These are phyloP conservation scores for Candolleomyces efflorescens DNA, from an alignment of 768 basidiomycete genomes.

Conservation along the genomic window DNA sequence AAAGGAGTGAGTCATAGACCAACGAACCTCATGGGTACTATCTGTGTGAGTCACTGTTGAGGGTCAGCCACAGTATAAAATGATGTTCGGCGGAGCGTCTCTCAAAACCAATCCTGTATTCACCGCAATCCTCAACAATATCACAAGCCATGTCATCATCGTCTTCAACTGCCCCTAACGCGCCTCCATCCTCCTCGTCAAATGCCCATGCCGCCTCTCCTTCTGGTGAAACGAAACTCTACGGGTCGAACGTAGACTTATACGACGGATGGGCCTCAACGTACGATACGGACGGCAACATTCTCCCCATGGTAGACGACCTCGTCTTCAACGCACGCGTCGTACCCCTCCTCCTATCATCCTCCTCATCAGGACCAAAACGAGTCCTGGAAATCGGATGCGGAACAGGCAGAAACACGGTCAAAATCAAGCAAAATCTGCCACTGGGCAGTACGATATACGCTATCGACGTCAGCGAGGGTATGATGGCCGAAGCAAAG, in stretches of 20 bases:
- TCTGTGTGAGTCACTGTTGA: too few relatives aligned
- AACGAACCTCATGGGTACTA: too few relatives aligned
- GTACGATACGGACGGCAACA: slow-evolving; percentile 9
- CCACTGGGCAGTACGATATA: slow-evolving; percentile 3
- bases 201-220: too few relatives aligned
- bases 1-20: too few relatives aligned
- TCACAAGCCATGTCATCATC: background rate
- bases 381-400: slow-evolving; percentile 6
- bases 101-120: too few relatives aligned
- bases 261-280: slow-evolving; percentile 7
- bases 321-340: slow-evolving; percentile 3
- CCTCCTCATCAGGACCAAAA: background rate
- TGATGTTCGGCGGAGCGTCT: too few relatives aligned
- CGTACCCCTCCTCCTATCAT: background rate
- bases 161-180: background rate
- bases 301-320: slow-evolving; percentile 2
- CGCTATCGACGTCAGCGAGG: slow-evolving; percentile 8
- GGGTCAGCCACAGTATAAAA: too few relatives aligned
- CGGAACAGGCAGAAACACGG: slow-evolving; percentile 8
- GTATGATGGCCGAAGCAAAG: slow-evolving; percentile 6
- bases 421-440: background rate
- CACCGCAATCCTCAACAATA: too few relatives aligned
- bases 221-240: background rate
- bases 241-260: background rate
- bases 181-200: too few relatives aligned